Evolutionary conservation across 139 green algal genomes (phyloP).

Genomic region (Chlorella sp.): DNA sequence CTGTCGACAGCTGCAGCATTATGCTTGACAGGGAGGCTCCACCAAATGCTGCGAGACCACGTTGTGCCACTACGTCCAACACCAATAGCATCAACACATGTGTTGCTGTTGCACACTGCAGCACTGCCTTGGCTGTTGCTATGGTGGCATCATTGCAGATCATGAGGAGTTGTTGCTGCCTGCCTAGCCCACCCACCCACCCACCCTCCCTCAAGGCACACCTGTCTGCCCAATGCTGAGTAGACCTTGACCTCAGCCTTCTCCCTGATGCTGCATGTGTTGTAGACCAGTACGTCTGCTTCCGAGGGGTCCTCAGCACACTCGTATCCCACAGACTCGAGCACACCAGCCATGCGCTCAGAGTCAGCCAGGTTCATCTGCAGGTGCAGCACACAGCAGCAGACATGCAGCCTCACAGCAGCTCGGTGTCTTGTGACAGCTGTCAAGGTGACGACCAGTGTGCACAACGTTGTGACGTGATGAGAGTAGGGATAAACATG

Average conservation of each 20-base stretch:
- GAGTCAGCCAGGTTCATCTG: constrained; percentile 96
- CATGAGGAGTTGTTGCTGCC: too few species aligned
- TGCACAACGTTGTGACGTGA: neutral
- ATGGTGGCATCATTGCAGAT: too few species aligned
- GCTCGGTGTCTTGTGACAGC: neutral
- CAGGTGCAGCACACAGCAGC: neutral
- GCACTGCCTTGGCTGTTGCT: too few species aligned
- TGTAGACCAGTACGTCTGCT: constrained; percentile 95
- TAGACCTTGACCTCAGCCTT: constrained; percentile 98
- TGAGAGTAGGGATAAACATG: neutral
- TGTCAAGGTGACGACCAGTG: neutral
- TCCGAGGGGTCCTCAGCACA: constrained; percentile 62
- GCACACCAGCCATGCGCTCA: constrained; percentile 91
- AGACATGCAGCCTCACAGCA: too few species aligned
- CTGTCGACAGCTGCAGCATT: too few species aligned
- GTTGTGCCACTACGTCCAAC: too few species aligned
- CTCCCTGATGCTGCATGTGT: constrained; percentile 96
- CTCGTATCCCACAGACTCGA: constrained; percentile 83
- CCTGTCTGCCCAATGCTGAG: constrained; percentile 73
- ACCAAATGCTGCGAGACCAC: too few species aligned
- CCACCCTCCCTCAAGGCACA: neutral
- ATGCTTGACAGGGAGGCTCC: too few species aligned
- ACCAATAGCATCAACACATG: too few species aligned
- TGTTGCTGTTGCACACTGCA: too few species aligned
- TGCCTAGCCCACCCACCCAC: too few species aligned